Evolutionary conservation across 768 basidiomycete genomes (phyloP), one percentile per base, ranked within the genome.

Genomic region (Rhizopogon roseolus): DNA sequence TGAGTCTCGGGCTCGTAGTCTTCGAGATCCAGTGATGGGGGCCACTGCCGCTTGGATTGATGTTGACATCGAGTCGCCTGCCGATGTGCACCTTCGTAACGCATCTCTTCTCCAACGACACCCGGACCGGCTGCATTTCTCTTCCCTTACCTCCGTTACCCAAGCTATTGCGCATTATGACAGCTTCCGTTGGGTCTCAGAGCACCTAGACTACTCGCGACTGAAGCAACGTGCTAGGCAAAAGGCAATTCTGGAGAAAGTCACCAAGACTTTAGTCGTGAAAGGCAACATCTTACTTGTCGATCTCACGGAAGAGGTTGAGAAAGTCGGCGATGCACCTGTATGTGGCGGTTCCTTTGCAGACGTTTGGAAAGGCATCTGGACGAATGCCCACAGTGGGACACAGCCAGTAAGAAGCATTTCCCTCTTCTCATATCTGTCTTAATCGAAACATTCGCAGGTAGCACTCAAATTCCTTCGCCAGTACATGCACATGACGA

Each of bases 51-150:
- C 74, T n/a, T 73, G 64, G 60, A 58, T 84, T 38, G 74, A 79
- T 49, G 68, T 78, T 19, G 81, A 80, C 13, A 59, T 72, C 36
- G 82, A 85, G 65, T 75, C 73, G 0, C 73, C 75, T 0, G 70
- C 72, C 1, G 83, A 85, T 64, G 76, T 85, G n/a, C 79, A 82
- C 59, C 69, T 84, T 28, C 78, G 83, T 19, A 84, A 84, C 46
- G 75, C 81, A 10, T 77, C 81, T 64, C 70, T 84, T 42, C 75
- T 85, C 13, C 80, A 80, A 59, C 76, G 75, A 5, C 78, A 80
- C 60, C 80, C 79, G 1, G 55, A 66, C 6, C 70, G 66, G 41
- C 68, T 84, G 17, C 78, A 79, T 59, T 85, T 84, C 62, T 75
- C 75, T 41, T 78, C 79, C 37, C 76, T 84, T 54, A 71, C 71